A percentile compares a stretch with the other conserved stretches of the same genome.
Conservation (phyloP, 2,329 filamentous ascomycete genomes). For the Ceratocystis colombiana region DNA sequence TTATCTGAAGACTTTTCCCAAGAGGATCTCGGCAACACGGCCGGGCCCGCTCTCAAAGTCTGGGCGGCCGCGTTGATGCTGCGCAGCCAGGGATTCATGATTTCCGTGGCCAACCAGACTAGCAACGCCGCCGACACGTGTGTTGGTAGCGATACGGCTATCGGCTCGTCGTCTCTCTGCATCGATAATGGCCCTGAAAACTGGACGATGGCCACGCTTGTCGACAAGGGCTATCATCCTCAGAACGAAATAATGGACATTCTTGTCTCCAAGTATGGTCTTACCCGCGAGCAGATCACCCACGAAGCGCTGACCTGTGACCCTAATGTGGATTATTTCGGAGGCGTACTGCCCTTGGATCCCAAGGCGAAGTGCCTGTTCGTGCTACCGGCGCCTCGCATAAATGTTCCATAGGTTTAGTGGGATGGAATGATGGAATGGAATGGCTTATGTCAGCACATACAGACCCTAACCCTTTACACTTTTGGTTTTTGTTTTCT, state of each 20-base stretch:
- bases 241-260: constrained; percentile 22
- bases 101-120: constrained; percentile 19
- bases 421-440: neutral
- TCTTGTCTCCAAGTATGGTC: constrained; percentile 24
- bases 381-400: constrained; percentile 16
- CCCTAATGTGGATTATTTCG: constrained; percentile 18
- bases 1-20: constrained; percentile 25
- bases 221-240: constrained; percentile 19
- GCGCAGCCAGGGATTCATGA: constrained; percentile 22
- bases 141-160: constrained; percentile 12
- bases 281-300: constrained; percentile 21
- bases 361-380: constrained; percentile 20
- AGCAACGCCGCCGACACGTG: constrained; percentile 12
- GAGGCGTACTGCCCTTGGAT: constrained; percentile 15
- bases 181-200: constrained; percentile 13
- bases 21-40: constrained; percentile 21
- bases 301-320: constrained; percentile 20
- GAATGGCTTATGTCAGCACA: neutral
- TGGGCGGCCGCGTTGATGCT: constrained; percentile 24
- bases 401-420: neutral
- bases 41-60: constrained; percentile 19
- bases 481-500: neutral
- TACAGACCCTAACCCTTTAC: neutral
- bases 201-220: constrained; percentile 19
- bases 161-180: constrained; percentile 18